Evolutionary conservation across 352 stramenopile species (phyloP).

Genomic region (Phytophthora pinifolia): DNA sequence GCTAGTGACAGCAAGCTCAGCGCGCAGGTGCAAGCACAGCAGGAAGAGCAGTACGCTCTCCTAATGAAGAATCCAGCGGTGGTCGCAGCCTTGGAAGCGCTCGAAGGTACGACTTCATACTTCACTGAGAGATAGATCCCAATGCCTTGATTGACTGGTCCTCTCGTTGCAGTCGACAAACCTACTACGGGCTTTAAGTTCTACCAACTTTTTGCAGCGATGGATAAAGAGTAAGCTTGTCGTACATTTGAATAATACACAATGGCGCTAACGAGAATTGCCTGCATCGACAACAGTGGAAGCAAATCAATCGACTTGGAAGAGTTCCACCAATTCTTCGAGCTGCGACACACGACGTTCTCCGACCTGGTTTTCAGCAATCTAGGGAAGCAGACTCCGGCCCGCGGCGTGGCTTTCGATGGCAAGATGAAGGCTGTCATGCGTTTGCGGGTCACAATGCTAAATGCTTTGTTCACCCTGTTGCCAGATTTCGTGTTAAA

Average conservation of each 20-base stretch:
- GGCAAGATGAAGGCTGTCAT: constrained; percentile 1
- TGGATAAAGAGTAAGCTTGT: constrained; percentile 45
- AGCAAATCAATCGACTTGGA: constrained; percentile 61
- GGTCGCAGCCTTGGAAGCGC: constrained; percentile 34
- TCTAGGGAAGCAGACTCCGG: constrained; percentile 43
- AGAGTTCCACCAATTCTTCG: constrained; percentile 49
- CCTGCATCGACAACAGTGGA: constrained; percentile 17
- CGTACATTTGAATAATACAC: not conserved
- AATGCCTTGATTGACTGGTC: not conserved
- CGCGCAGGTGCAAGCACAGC: constrained; percentile 19
- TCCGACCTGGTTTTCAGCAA: constrained; percentile 61
- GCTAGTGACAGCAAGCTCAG: constrained; percentile 44
- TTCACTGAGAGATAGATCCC: not conserved
- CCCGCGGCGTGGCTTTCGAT: constrained; percentile 46
- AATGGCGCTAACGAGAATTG: not conserved
- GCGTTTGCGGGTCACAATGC: not conserved
- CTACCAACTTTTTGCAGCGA: constrained; percentile 46
- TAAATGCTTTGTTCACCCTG: not conserved
- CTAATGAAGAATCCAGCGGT: constrained; percentile 46
- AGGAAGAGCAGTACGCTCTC: constrained; percentile 32
- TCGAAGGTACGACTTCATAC: constrained; percentile 24
- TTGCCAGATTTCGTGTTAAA: constrained; percentile 54
- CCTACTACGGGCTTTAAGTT: constrained; percentile 37
- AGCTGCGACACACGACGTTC: constrained; percentile 37
- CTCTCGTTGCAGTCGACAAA: constrained; percentile 38